Percentiles rank a stretch among this genome's conserved stretches.
These are phyloP conservation scores for Penicillium decumbens DNA, from an alignment of 2,329 filamentous ascomycete species.

Conservation along the genomic window DNA sequence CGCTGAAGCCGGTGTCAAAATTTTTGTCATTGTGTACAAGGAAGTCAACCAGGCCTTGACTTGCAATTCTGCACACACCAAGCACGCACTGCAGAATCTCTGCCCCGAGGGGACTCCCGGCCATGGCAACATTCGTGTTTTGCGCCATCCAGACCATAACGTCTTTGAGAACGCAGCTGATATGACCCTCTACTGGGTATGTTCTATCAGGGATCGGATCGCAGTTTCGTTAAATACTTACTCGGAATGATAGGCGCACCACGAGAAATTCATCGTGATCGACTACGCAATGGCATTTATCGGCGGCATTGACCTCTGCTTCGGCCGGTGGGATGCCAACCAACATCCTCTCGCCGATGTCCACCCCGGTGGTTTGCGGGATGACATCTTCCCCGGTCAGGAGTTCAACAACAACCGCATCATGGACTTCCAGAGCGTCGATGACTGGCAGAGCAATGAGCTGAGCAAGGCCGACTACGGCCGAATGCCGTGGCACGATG, in stretches of 20 bases:
- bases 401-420: conserved; percentile 98
- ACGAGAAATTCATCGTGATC: conserved; percentile 95
- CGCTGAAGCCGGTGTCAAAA: conserved; percentile 89
- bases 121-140: conserved; percentile 79
- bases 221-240: background rate
- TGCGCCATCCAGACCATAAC: conserved; percentile 94
- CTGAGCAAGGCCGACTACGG: conserved; percentile 86
- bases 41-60: conserved; percentile 77
- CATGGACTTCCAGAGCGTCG: conserved; percentile 87
- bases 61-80: conserved; percentile 90
- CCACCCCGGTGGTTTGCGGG: conserved; percentile 73
- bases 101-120: conserved; percentile 79
- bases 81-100: conserved; percentile 72
- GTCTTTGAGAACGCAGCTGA: conserved; percentile 88
- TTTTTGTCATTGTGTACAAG: conserved; percentile 89
- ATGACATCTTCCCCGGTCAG: conserved; percentile 90
- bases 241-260: conserved; percentile 59
- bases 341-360: conserved; percentile 83
- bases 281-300: conserved; percentile 90
- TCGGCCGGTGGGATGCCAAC: conserved; percentile 85
- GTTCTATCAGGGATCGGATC: background rate
- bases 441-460: conserved; percentile 91
- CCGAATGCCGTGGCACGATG: conserved; percentile 98
- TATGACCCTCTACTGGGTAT: conserved; percentile 88
- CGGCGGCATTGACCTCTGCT: conserved; percentile 90